Conservation (phyloP, 1,284 basidiomycete species). For the Cutaneotrichosporon dermatis region DNA sequence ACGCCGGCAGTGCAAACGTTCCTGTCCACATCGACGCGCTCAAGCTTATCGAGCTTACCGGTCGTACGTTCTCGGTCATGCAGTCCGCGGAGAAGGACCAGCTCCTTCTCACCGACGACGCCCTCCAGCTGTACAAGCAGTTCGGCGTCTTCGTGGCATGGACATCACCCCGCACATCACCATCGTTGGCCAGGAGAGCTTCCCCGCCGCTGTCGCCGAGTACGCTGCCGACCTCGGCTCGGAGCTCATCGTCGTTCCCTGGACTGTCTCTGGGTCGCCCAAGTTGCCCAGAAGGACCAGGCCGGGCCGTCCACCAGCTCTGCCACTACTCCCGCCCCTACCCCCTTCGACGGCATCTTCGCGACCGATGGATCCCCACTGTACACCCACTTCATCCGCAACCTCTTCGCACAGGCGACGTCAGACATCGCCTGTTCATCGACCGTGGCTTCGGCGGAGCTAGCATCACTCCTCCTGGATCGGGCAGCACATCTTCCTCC, state of each 20-base stretch:
- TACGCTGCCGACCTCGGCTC: constrained; percentile 60
- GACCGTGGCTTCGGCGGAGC: constrained; percentile 58
- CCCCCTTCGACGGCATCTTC: constrained; percentile 44
- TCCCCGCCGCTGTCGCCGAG: constrained; percentile 61
- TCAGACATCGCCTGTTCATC: constrained; percentile 76
- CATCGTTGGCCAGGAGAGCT: constrained; percentile 67
- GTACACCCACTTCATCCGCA: constrained; percentile 74
- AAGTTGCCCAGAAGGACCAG: constrained; percentile 5
- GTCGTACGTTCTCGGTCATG: constrained; percentile 79
- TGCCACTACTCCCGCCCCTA: constrained; percentile 54
- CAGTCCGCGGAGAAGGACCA: constrained; percentile 67
- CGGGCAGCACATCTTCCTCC: constrained; percentile 72
- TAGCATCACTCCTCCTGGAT: constrained; percentile 30
- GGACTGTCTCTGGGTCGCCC: constrained; percentile 53
- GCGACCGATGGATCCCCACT: constrained; percentile 49
- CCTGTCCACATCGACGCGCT: constrained; percentile 59
- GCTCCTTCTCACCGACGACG: constrained; percentile 68
- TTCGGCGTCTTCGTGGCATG: constrained; percentile 71
- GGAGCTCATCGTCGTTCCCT: constrained; percentile 77
- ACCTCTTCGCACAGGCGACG: constrained; percentile 62
- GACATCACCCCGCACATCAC: constrained; percentile 60
- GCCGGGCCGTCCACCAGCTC: not conserved
- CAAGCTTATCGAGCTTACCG: constrained; percentile 81
- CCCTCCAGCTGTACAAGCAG: constrained; percentile 68
- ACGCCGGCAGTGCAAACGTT: not conserved